Evolutionary conservation across 2,329 filamentous ascomycete species (phyloP).

Genomic region (Penicillium sclerotigenum): DNA sequence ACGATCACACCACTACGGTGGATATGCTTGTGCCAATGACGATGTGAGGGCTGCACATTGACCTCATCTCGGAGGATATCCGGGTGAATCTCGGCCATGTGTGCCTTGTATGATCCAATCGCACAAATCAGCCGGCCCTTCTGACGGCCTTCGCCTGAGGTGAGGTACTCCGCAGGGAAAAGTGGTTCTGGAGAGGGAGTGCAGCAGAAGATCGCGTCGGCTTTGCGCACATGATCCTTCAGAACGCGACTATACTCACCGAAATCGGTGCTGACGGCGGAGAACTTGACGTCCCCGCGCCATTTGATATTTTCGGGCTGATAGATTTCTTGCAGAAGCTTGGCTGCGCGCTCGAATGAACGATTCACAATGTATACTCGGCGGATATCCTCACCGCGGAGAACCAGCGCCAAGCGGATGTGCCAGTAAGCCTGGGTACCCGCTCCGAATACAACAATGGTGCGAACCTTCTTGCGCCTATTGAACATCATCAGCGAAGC

Average conservation of each 20-base stretch:
- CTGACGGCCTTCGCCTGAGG: slow-evolving; percentile 50
- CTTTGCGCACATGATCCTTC: slow-evolving; percentile 64
- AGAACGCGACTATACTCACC: slow-evolving; percentile 66
- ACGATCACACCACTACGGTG: slow-evolving; percentile 59
- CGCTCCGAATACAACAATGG: slow-evolving; percentile 78
- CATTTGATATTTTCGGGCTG: slow-evolving; percentile 55
- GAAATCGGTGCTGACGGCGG: slow-evolving; percentile 66
- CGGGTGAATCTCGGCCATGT: slow-evolving; percentile 81
- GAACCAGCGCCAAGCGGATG: slow-evolving; percentile 73
- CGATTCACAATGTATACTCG: slow-evolving; percentile 82
- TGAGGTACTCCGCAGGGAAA: slow-evolving; percentile 72
- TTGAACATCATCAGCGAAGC: slow-evolving; percentile 60
- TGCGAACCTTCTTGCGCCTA: slow-evolving; percentile 67
- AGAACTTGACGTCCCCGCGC: slow-evolving; percentile 65
- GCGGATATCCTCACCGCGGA: slow-evolving; percentile 64
- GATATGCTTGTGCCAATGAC: slow-evolving; percentile 51
- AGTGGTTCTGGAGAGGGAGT: slow-evolving; percentile 72
- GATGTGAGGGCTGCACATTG: slow-evolving; percentile 42
- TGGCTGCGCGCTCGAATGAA: slow-evolving; percentile 45
- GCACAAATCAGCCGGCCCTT: slow-evolving; percentile 46
- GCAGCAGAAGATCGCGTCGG: slow-evolving; percentile 84
- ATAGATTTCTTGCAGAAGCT: slow-evolving; percentile 55
- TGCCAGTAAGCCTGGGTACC: slow-evolving; percentile 96
- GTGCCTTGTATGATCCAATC: slow-evolving; percentile 55
- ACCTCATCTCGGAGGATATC: slow-evolving; percentile 68